Percentiles rank a stretch among this genome's conserved stretches.
Conservation (phyloP, 108 stramenopile species). For the Phaeodactylum tricornutum region DNA sequence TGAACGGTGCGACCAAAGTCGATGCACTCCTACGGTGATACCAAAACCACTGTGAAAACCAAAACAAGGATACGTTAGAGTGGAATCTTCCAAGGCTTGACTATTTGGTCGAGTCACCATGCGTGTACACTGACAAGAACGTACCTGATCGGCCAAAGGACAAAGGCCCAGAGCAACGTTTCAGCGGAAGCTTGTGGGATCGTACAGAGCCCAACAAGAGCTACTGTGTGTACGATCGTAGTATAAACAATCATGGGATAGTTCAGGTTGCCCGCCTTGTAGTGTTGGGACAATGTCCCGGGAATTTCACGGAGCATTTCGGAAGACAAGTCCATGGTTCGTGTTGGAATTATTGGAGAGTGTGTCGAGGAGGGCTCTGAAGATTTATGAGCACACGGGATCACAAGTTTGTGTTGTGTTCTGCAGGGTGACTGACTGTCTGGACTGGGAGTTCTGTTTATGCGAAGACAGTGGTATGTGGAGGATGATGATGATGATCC, state of each 20-base stretch:
- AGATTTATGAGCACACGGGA: neutral
- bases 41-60: constrained; percentile 83
- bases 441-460: too few species aligned
- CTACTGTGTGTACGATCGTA: constrained; percentile 81
- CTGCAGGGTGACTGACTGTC: too few species aligned
- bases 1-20: constrained; percentile 96
- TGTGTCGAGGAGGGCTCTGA: neutral
- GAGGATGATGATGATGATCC: too few species aligned
- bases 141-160: constrained; percentile 95
- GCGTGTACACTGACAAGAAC: constrained; percentile 5
- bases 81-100: neutral
- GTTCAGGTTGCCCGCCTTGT: constrained; percentile 87
- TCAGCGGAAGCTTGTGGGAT: constrained; percentile 51
- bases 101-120: neutral
- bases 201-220: constrained; percentile 60
- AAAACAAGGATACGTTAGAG: neutral
- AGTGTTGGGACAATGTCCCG: constrained; percentile 68
- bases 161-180: constrained; percentile 90
- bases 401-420: too few species aligned
- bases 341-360: neutral
- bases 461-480: too few species aligned
- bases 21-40: constrained; percentile 96
- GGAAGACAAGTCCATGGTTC: constrained; percentile 61
- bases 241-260: constrained; percentile 98
- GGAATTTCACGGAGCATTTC: constrained; percentile 75